Evolutionary conservation across 495 filamentous ascomycete genomes (phyloP).

Genomic region (Aspergillus asperescens): DNA sequence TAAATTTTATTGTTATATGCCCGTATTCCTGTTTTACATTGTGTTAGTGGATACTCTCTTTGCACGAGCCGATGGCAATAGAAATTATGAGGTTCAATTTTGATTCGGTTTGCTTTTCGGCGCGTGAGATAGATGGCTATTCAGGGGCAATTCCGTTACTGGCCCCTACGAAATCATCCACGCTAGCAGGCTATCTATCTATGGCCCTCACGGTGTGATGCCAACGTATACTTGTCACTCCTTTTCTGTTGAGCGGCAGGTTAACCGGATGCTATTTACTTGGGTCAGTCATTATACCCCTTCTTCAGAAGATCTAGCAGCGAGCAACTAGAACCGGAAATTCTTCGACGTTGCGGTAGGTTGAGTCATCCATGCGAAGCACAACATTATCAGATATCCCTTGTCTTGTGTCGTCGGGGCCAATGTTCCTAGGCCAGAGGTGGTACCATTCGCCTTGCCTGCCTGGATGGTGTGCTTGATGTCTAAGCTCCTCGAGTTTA

Average conservation of each 20-base stretch:
- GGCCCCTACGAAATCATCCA: not conserved
- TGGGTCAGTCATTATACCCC: too few relatives aligned
- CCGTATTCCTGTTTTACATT: conserved; percentile 5
- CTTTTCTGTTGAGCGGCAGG: too few relatives aligned
- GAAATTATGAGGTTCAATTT: not conserved
- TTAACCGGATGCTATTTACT: too few relatives aligned
- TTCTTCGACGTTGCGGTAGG: not conserved
- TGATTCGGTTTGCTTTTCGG: not conserved
- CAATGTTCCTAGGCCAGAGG: not conserved
- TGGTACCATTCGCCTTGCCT: not conserved
- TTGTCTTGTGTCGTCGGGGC: not conserved
- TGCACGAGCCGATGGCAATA: conserved; percentile 9
- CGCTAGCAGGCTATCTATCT: not conserved
- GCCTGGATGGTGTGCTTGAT: not conserved
- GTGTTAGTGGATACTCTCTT: conserved; percentile 6
- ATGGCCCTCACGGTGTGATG: not conserved
- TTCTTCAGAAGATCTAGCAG: not conserved
- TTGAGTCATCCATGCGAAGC: not conserved
- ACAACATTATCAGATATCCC: not conserved
- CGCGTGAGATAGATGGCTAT: not conserved
- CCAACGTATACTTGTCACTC: not conserved
- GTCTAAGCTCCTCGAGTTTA: not conserved
- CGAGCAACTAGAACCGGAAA: too few relatives aligned
- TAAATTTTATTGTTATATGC: conserved; percentile 1
- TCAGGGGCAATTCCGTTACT: not conserved